Conservation (phyloP, 306 rosid species). For the Vicia sativa region DNA sequence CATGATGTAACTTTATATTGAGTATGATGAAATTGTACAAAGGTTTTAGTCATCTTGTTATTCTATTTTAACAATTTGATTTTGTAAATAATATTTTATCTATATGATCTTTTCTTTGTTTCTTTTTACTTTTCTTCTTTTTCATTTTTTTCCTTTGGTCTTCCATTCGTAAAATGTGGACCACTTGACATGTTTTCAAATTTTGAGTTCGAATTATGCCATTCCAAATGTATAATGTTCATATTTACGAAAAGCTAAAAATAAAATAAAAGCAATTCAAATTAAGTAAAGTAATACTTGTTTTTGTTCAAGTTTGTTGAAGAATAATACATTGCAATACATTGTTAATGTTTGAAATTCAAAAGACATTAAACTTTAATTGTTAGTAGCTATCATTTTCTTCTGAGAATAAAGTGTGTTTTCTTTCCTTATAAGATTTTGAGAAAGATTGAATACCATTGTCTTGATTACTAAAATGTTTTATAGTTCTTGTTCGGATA, state of each 20-base stretch:
- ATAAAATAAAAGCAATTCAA: too few species aligned
- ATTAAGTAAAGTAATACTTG: too few species aligned
- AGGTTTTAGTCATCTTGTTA: background rate
- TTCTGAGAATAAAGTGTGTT: too few species aligned
- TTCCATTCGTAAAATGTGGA: constrained; percentile 24
- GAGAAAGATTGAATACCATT: too few species aligned
- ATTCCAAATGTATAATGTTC: constrained; percentile 13
- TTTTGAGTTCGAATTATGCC: constrained; percentile 36
- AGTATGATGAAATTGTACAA: constrained; percentile 28
- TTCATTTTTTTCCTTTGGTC: constrained; percentile 7
- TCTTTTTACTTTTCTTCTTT: constrained; percentile 28
- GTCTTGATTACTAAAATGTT: background rate
- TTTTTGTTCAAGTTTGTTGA: too few species aligned
- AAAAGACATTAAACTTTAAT: too few species aligned
- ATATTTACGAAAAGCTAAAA: too few species aligned
- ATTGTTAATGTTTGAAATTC: too few species aligned
- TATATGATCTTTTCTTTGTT: constrained; percentile 5
- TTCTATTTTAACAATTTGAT: background rate
- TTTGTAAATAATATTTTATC: constrained; percentile 1
- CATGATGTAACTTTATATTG: constrained; percentile 13
- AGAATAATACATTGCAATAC: too few species aligned
- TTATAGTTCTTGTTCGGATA: background rate
- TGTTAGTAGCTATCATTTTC: too few species aligned
- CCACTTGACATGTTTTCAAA: constrained; percentile 27
- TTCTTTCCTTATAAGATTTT: constrained; percentile 13